Percentiles rank a stretch among this genome's conserved stretches.
Evolutionary conservation across 1,139 yeast genomes (phyloP).

Genomic region (Schwanniomyces etchellsii): DNA sequence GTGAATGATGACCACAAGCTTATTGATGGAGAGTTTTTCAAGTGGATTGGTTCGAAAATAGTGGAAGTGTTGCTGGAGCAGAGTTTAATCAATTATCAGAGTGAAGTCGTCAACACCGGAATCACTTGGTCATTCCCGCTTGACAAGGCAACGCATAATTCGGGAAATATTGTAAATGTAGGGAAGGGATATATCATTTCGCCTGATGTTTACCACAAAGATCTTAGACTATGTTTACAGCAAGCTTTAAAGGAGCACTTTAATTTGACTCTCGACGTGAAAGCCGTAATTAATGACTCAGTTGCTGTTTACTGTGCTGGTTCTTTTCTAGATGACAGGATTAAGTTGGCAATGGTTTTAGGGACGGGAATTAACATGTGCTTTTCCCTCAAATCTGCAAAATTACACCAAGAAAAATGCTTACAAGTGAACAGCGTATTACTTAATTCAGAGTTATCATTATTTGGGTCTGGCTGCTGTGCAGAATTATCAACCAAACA

Average conservation of each 20-base stretch:
- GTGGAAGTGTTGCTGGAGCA: constrained; percentile 25
- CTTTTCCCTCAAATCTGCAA: constrained; percentile 24
- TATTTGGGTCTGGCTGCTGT: constrained; percentile 33
- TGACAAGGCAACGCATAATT: constrained; percentile 35
- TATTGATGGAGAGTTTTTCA: constrained; percentile 36
- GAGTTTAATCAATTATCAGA: constrained; percentile 13
- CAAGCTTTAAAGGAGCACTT: constrained; percentile 17
- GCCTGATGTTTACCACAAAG: constrained; percentile 32
- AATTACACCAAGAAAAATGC: constrained; percentile 20
- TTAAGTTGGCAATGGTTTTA: constrained; percentile 38
- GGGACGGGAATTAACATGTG: constrained; percentile 45
- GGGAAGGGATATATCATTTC: constrained; percentile 48
- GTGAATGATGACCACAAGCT: constrained; percentile 33
- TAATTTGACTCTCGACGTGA: constrained; percentile 24
- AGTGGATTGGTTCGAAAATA: constrained; percentile 32
- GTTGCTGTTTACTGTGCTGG: constrained; percentile 46
- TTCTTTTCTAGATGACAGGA: constrained; percentile 29
- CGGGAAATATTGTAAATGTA: constrained; percentile 40
- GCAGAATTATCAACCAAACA: constrained; percentile 28
- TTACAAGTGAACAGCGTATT: constrained; percentile 19
- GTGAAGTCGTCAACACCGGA: constrained; percentile 31
- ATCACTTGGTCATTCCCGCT: constrained; percentile 60
- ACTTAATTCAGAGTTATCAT: constrained; percentile 36
- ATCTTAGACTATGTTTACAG: constrained; percentile 40
- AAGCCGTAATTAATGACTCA: constrained; percentile 37